Evolutionary conservation across 805 yeast genomes (phyloP).

Genomic region (Candida suzukii): DNA sequence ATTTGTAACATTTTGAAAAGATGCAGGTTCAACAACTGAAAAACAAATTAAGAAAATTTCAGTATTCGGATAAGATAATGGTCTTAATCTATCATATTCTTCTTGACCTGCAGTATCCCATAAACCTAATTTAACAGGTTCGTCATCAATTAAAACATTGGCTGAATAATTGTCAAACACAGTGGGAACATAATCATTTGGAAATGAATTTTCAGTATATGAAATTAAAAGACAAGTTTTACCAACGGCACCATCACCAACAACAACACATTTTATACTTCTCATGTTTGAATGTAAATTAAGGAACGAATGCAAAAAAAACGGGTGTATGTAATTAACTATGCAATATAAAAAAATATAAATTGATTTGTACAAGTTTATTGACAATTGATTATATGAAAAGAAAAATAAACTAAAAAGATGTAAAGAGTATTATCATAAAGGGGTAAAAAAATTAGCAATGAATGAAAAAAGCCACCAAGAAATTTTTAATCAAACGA

Average conservation of each 20-base stretch:
- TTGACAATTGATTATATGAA: too few species aligned
- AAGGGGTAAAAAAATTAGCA: too few species aligned
- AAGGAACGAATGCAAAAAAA: too few species aligned
- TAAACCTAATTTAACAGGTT: conserved; percentile 93
- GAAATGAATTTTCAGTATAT: conserved; percentile 94
- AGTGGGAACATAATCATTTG: conserved; percentile 98
- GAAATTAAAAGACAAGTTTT: conserved; percentile 93
- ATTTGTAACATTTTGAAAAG: conserved; percentile 95
- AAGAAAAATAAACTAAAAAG: too few species aligned
- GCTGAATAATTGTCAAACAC: conserved; percentile 95
- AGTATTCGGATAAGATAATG: conserved; percentile 93
- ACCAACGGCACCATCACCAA: conserved; percentile 99
- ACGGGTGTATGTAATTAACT: too few species aligned
- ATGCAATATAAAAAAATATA: too few species aligned
- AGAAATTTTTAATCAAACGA: too few species aligned
- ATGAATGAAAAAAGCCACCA: too few species aligned
- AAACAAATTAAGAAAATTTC: conserved; percentile 95
- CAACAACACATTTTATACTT: conserved; percentile 91
- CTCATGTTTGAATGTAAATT: conserved; percentile 32
- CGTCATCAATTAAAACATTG: conserved; percentile 94
- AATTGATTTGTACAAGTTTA: too few species aligned
- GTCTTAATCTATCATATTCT: conserved; percentile 96
- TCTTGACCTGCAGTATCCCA: conserved; percentile 99
- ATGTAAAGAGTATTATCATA: too few species aligned
- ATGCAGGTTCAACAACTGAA: conserved; percentile 93